These are phyloP conservation scores for Metschnikowia matae DNA, from an alignment of 805 yeast species.

Conservation along the genomic window DNA sequence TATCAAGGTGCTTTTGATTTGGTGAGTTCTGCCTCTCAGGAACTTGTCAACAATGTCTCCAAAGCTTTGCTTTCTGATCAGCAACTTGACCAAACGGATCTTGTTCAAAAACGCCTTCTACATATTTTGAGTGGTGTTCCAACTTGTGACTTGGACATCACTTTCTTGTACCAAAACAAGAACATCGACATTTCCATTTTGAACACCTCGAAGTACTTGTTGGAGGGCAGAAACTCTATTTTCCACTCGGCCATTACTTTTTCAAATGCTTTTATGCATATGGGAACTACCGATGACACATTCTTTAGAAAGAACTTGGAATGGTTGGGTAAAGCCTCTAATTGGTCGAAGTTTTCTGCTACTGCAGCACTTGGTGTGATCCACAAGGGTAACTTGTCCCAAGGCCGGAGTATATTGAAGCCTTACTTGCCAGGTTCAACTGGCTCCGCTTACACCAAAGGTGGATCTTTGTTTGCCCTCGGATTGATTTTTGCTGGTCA, in stretches of 20 bases:
- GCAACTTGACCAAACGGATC: slow-evolving; percentile 21
- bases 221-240: slow-evolving; percentile 90
- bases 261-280: slow-evolving; percentile 90
- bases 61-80: slow-evolving; percentile 34
- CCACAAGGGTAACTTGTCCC: slow-evolving; percentile 89
- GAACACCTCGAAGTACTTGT: slow-evolving; percentile 70
- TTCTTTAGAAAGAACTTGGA: slow-evolving; percentile 87
- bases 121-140: slow-evolving; percentile 86
- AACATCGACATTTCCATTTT: slow-evolving; percentile 81
- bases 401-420: slow-evolving; percentile 79
- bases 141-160: slow-evolving; percentile 86
- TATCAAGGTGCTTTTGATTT: slow-evolving; percentile 95
- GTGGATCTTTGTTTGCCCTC: slow-evolving; percentile 90
- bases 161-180: slow-evolving; percentile 81
- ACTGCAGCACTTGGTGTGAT: slow-evolving; percentile 98
- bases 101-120: slow-evolving; percentile 44
- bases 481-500: slow-evolving; percentile 96
- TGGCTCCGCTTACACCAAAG: slow-evolving; percentile 85
- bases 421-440: slow-evolving; percentile 86
- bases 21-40: slow-evolving; percentile 88
- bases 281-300: slow-evolving; percentile 93
- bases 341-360: slow-evolving; percentile 97
- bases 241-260: slow-evolving; percentile 96
- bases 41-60: slow-evolving; percentile 59
- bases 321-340: slow-evolving; percentile 96